Percentiles rank a stretch among this genome's conserved stretches.
phyloP scores from a whole-genome alignment of 2,329 filamentous ascomycete genomes.

The Aspergillus fumigatus region DNA sequence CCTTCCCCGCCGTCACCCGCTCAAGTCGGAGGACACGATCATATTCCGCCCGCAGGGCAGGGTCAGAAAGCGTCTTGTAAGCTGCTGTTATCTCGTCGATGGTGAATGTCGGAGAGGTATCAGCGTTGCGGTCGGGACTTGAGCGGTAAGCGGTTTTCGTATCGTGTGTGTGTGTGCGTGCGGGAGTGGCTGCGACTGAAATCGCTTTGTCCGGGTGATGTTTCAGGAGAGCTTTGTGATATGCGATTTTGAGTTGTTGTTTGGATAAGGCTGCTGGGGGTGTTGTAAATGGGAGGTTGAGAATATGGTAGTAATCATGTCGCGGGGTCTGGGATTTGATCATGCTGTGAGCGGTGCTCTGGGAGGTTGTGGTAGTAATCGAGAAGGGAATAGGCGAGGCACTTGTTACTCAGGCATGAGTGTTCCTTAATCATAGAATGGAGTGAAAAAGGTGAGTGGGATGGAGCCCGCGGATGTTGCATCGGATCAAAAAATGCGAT shows the following conservation, averaged over 20 bases:
- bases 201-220: conserved; percentile 56
- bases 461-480: background rate
- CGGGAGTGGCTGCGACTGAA: conserved; percentile 5
- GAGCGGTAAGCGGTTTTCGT: background rate
- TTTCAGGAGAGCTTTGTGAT: conserved; percentile 52
- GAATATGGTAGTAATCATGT: conserved; percentile 37
- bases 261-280: conserved; percentile 27
- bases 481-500: background rate
- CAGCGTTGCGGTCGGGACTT: background rate
- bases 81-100: conserved; percentile 59
- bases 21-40: conserved; percentile 41
- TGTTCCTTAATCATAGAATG: background rate
- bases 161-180: conserved; percentile 1
- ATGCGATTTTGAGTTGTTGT: conserved; percentile 50
- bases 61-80: conserved; percentile 50
- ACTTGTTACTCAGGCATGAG: background rate
- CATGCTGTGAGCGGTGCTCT: conserved; percentile 4
- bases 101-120: conserved; percentile 26
- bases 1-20: conserved; percentile 21
- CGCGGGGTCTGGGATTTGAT: conserved; percentile 8
- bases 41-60: conserved; percentile 44
- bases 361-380: background rate
- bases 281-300: conserved; percentile 32
- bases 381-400: background rate
- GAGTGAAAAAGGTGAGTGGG: background rate